Base-by-base conservation (phyloP, 1,139 yeast species). In the Lodderomyces pseudojiufengensis region DNA sequence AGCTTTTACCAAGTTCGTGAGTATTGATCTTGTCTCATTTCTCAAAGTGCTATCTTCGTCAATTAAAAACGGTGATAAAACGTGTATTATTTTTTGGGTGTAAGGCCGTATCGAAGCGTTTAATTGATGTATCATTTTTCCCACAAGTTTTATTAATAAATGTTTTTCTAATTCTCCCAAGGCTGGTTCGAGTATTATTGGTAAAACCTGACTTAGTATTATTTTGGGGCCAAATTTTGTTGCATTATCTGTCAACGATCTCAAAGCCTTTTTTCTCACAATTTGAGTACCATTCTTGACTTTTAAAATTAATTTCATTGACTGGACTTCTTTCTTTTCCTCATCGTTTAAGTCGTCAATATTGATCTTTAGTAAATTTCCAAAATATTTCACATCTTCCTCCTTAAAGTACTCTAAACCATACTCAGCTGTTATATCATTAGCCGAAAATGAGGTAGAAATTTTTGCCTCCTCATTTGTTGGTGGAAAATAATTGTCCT, bases 161-260 rank as follows among this genome's bases (percentile, higher is more conserved):
- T 88, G 95, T 22, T 95, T 70, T 54, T 90, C 97, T 47, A 81
- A 88, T 36, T 85, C 94, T 46, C 83, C 94, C 27, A 88, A 61
- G 7, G 76, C 61, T 16, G 80, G 80, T 45, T 87, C 96, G 53
- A 84, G 64, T 26, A 90, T 60, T 12, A 90, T 59, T 0, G 96
- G 95, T 11, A 90, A 63, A 6, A 86, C 69, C 43, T 78, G 81
- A 39, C 77, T 75, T 50, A 90, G 82, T 14, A 88, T 55, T 0
- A 78, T 55, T 35, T 76, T 73, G 1, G 96, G 82, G 0, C 97
- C 97, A 48, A 80, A 76, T 10, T 61, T 61, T 7, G 68, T 61
- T 0, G 94, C 83, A 45, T 73, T 72, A 35, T 80, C 87, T 2
- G 86, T 76, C 16, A 90, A 57, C 29, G 73, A 70, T 38, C 94